Conservation (phyloP, 345 rosid genomes). For the Populus deltoides region DNA sequence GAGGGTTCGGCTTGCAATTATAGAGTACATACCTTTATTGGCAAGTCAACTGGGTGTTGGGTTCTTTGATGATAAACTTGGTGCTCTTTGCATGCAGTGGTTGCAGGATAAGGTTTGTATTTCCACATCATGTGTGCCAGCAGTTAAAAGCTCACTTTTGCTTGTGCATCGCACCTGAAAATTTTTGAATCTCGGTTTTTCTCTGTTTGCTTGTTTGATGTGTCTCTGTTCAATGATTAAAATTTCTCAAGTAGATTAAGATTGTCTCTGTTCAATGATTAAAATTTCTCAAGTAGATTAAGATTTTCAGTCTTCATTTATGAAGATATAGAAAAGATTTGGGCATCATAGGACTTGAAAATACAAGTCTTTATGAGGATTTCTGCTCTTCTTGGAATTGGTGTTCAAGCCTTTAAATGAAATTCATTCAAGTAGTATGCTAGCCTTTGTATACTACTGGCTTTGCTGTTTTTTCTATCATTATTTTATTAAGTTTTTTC, state of each 20-base stretch:
- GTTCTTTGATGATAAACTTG: slow-evolving; percentile 91
- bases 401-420: neutral
- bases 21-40: slow-evolving; percentile 88
- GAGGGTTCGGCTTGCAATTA: slow-evolving; percentile 94
- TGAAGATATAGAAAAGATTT: neutral
- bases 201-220: neutral
- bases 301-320: neutral
- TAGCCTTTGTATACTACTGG: neutral
- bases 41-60: slow-evolving; percentile 96
- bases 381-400: neutral
- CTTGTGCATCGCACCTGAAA: neutral
- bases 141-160: neutral
- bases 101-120: slow-evolving; percentile 79
- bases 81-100: slow-evolving; percentile 98
- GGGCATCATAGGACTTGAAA: neutral
- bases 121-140: neutral
- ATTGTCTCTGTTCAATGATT: neutral
- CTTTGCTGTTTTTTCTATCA: neutral
- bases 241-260: neutral
- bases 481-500: neutral
- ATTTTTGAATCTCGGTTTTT: neutral
- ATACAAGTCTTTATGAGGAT: neutral
- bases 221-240: neutral
- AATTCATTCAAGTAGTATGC: neutral
- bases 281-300: neutral